Percentiles rank a stretch among this genome's conserved stretches.
Conservation (phyloP, 73 alveolate genomes). For the Paramecium sonneborni region DNA sequence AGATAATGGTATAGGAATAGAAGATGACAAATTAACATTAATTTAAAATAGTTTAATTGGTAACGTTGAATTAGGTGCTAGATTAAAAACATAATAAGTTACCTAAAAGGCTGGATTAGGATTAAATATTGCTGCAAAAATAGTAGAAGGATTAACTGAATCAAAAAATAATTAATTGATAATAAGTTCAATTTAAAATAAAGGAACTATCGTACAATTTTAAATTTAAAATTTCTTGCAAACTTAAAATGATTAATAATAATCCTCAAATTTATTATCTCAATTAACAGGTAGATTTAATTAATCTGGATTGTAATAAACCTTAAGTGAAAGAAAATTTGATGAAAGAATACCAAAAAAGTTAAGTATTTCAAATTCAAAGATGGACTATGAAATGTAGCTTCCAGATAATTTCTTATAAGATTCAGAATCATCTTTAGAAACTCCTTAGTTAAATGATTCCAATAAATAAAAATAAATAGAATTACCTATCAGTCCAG, state of each 20-base stretch:
- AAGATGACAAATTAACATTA: background rate
- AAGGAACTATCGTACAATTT: background rate
- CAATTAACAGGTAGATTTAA: background rate
- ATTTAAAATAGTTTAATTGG: background rate
- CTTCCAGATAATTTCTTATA: background rate
- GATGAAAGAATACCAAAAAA: background rate
- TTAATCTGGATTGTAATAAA: background rate
- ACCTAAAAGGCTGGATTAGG: background rate
- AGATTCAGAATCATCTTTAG: background rate
- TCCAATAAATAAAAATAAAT: background rate
- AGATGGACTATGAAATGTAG: background rate
- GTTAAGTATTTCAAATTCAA: background rate
- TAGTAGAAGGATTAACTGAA: background rate
- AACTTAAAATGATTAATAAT: background rate
- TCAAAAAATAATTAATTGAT: background rate
- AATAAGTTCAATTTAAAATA: background rate
- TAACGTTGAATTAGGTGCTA: background rate
- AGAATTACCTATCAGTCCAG: background rate
- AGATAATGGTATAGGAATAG: conserved; percentile 19
- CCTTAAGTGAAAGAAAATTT: background rate
- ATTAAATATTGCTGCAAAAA: background rate
- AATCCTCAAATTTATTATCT: background rate
- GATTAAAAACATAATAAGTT: background rate
- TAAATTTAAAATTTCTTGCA: background rate
- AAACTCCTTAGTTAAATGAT: background rate